Conservation (phyloP, 2,329 filamentous ascomycete species). For the Phyllosticta paracitricarpa region DNA sequence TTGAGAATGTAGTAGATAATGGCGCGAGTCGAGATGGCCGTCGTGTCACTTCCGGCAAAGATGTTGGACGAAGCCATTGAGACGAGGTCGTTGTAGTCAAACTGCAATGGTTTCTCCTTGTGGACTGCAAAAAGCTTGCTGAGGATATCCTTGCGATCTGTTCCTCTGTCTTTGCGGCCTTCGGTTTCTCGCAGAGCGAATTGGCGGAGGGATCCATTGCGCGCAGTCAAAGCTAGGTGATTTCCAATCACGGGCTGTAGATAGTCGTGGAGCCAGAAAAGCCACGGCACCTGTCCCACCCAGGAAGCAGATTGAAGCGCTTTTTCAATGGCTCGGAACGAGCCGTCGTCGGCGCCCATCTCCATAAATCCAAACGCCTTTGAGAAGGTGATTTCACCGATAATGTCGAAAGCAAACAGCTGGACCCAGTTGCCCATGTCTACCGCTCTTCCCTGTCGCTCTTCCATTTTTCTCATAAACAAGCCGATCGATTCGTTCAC, state of each 20-base stretch:
- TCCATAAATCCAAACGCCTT: conserved; percentile 30
- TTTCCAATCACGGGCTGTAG: conserved; percentile 29
- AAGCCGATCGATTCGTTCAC: conserved; percentile 28
- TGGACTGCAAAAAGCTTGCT: conserved; percentile 26
- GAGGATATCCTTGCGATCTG: conserved; percentile 29
- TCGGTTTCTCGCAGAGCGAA: conserved; percentile 22
- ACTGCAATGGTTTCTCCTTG: conserved; percentile 25
- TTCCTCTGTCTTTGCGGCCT: conserved; percentile 22
- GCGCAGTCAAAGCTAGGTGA: conserved; percentile 23
- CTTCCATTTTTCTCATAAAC: conserved; percentile 25
- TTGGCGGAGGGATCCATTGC: conserved; percentile 24
- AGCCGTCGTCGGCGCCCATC: conserved; percentile 23
- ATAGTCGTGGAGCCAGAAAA: conserved; percentile 26
- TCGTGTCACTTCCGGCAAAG: conserved; percentile 36
- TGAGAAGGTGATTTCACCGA: conserved; percentile 32
- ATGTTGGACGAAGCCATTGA: conserved; percentile 31
- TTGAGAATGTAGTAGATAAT: conserved; percentile 18
- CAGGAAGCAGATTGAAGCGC: conserved; percentile 25
- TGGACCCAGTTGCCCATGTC: conserved; percentile 32
- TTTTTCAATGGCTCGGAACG: conserved; percentile 24
- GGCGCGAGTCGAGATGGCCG: conserved; percentile 26
- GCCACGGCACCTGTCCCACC: conserved; percentile 30
- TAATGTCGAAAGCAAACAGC: conserved; percentile 34
- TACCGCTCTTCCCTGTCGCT: conserved; percentile 17
- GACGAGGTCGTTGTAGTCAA: conserved; percentile 27